Evolutionary conservation across 1,284 basidiomycete genomes (phyloP).

Genomic region (Pseudozyma thailandica): DNA sequence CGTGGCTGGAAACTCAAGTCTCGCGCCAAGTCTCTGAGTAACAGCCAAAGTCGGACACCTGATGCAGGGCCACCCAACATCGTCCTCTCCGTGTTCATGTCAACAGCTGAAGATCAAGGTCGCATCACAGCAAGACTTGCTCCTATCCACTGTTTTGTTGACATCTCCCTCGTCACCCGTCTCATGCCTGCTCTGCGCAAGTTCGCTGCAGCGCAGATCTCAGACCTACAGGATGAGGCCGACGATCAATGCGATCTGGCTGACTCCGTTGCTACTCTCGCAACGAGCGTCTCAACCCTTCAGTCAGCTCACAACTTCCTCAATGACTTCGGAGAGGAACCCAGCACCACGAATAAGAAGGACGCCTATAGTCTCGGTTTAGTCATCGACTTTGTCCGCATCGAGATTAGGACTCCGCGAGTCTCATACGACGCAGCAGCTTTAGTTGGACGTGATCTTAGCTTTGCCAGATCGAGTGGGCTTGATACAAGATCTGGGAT

Average conservation of each 20-base stretch:
- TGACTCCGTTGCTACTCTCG: slow-evolving; percentile 38
- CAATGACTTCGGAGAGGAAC: neutral
- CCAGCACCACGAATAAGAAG: neutral
- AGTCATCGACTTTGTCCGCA: slow-evolving; percentile 25
- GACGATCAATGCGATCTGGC: slow-evolving; percentile 6
- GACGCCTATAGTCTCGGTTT: slow-evolving; percentile 22
- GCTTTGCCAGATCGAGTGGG: slow-evolving; percentile 14
- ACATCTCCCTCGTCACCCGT: slow-evolving; percentile 47
- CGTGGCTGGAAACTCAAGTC: slow-evolving; percentile 52
- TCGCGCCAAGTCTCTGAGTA: slow-evolving; percentile 1
- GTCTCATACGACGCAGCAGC: slow-evolving; percentile 21
- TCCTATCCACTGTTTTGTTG: slow-evolving; percentile 52
- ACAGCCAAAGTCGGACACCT: neutral
- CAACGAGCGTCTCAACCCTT: slow-evolving; percentile 31
- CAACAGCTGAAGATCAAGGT: slow-evolving; percentile 3
- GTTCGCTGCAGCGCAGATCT: slow-evolving; percentile 23
- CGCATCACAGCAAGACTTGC: slow-evolving; percentile 15
- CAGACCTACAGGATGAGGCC: slow-evolving; percentile 5
- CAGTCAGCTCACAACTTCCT: slow-evolving; percentile 28
- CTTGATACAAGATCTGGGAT: slow-evolving; percentile 46
- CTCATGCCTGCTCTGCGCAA: slow-evolving; percentile 40
- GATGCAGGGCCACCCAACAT: slow-evolving; percentile 5
- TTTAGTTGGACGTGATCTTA: slow-evolving; percentile 19
- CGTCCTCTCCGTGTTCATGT: neutral
- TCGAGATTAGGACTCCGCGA: slow-evolving; percentile 46